These are phyloP conservation scores for Turritis glabra DNA, from an alignment of 345 rosid genomes.

Conservation along the genomic window DNA sequence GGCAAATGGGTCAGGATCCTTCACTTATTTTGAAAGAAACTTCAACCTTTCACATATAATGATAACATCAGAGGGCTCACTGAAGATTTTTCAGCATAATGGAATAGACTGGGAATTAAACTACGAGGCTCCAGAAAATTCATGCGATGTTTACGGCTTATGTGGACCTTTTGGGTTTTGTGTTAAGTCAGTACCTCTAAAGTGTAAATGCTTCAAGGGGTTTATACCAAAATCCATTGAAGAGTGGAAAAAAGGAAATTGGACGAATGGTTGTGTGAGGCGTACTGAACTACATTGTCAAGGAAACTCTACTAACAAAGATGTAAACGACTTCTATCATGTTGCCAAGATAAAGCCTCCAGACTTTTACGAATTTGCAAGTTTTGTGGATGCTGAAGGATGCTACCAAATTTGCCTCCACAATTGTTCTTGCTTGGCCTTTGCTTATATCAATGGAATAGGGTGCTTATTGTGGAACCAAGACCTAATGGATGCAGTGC, in stretches of 20 bases:
- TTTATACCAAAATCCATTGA: slow-evolving; percentile 2
- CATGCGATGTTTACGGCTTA: neutral
- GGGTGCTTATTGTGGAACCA: slow-evolving; percentile 30
- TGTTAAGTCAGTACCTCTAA: neutral
- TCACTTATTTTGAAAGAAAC: neutral
- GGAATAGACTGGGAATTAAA: neutral
- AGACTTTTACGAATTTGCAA: neutral
- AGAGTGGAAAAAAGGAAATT: too few relatives aligned
- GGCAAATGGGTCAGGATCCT: slow-evolving; percentile 7
- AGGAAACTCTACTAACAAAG: neutral
- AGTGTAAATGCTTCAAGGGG: slow-evolving; percentile 33
- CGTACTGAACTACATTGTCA: neutral
- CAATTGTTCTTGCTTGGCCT: neutral
- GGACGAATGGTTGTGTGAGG: neutral
- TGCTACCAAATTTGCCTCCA: neutral
- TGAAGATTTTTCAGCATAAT: neutral
- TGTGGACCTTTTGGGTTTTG: slow-evolving; percentile 38
- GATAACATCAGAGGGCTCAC: slow-evolving; percentile 15
- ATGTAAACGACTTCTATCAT: neutral
- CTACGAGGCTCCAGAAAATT: neutral
- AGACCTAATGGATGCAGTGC: slow-evolving; percentile 6
- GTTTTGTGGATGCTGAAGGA: neutral
- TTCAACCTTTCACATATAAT: neutral
- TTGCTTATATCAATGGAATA: slow-evolving; percentile 9
- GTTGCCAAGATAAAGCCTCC: neutral